Base-by-base conservation (phyloP, 2,329 filamentous ascomycete genomes). In the Akanthomyces dipterigenus region DNA sequence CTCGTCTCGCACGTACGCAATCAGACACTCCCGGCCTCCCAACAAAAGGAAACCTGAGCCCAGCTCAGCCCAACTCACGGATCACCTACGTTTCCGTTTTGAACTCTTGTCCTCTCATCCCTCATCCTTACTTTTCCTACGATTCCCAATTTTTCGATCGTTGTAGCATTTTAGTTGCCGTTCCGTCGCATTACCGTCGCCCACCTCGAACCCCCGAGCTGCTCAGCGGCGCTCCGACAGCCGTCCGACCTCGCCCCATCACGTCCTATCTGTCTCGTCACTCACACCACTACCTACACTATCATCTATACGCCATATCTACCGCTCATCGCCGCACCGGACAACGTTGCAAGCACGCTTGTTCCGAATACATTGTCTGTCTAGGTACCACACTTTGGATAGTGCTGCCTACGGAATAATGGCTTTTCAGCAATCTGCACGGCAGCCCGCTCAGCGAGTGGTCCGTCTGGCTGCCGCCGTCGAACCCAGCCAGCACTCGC, bases 371-470 rank as follows among this genome's bases (percentile, higher is more conserved):
- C n/a, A n/a, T 20, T 9, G 8, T 20, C 24, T 38, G 14, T 34
- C 9, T 38, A 48, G 42, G 20, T 46, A 26, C 48, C 5, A 26
- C 57, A 43, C 43, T 26, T 26, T 31, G 22, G n/a, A 26, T 24
- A 45, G 46, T 53, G 57, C 38, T 54, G 38, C 48, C 40, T 16
- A 38, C 24, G 20, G 40, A 48, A 66, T 53, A 62, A 86, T 85
- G 82, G 81, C 83, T 64, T 86, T 87, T 67, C 84, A 84, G 64
- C 84, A 86, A 67, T 79, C 83, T 50, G 80, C 82, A 42, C 78
- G 80, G 63, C 81, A 82, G 67, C 71, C 78, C 34, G 73, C 78
- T 26, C 82, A 81, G 67, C 78, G 82, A 64, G 74, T 76, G 63
- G 75, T 74, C 51, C 78, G 76, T 31, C 70, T 76, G 3, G 72